A percentile compares a stretch with the other conserved stretches of the same genome.
Evolutionary conservation across 176 grass and related monocot species (phyloP).

Genomic region (Chrysopogon serrulatus): DNA sequence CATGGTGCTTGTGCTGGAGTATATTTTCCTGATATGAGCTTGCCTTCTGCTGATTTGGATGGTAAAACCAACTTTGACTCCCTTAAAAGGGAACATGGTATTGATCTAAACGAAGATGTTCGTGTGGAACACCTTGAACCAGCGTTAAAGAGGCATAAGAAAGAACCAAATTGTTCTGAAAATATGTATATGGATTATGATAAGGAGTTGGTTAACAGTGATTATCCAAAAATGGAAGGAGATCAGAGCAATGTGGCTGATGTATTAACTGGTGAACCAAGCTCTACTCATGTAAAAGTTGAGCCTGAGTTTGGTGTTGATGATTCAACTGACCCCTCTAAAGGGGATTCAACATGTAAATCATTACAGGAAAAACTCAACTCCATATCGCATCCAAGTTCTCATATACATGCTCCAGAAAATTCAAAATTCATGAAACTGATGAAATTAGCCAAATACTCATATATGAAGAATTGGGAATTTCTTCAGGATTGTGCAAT

Average conservation of each 20-base stretch:
- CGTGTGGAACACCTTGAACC: slow-evolving; percentile 46
- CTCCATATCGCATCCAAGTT: slow-evolving; percentile 21
- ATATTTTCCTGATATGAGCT: slow-evolving; percentile 68
- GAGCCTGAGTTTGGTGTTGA: slow-evolving; percentile 43
- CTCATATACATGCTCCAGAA: slow-evolving; percentile 48
- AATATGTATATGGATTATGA: slow-evolving; percentile 15
- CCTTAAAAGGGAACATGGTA: slow-evolving; percentile 47
- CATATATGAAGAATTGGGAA: slow-evolving; percentile 92
- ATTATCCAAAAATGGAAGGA: slow-evolving; percentile 36
- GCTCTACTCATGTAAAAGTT: slow-evolving; percentile 50
- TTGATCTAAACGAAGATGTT: slow-evolving; percentile 81
- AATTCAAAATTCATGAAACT: slow-evolving; percentile 69
- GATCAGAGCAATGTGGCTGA: slow-evolving; percentile 18
- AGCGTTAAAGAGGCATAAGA: slow-evolving; percentile 67
- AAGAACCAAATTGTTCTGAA: slow-evolving; percentile 26
- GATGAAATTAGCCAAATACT: slow-evolving; percentile 65
- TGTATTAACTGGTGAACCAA: slow-evolving; percentile 31
- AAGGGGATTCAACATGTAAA: slow-evolving; percentile 24
- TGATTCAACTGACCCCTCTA: slow-evolving; percentile 23
- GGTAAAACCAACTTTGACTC: slow-evolving; percentile 49
- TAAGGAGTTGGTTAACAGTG: slow-evolving; percentile 39
- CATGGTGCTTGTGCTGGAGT: slow-evolving; percentile 96
- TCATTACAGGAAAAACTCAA: slow-evolving; percentile 23
- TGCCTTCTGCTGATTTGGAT: slow-evolving; percentile 50
- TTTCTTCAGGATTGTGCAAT: slow-evolving; percentile 98